Conservation (phyloP, 129 eudicot species). For the Sambucus nigra region DNA sequence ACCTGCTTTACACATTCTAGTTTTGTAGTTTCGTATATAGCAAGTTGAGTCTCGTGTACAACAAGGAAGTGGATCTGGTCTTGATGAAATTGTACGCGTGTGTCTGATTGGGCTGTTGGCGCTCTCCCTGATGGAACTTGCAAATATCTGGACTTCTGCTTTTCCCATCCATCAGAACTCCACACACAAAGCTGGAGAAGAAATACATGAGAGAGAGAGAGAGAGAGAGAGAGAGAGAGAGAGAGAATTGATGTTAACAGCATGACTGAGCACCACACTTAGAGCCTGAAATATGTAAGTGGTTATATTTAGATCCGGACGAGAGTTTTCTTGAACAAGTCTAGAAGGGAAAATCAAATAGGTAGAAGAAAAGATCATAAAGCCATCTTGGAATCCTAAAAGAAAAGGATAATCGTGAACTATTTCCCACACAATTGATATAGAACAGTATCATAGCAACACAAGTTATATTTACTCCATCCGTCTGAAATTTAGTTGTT, state of each 20-base stretch:
- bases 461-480: too few species aligned
- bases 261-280: not conserved
- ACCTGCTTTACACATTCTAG: conserved; percentile 85
- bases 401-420: too few species aligned
- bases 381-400: too few species aligned
- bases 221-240: not conserved
- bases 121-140: conserved; percentile 66
- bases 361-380: too few species aligned
- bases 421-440: too few species aligned
- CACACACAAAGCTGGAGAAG: conserved; percentile 68
- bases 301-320: too few species aligned
- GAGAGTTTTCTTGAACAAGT: too few species aligned
- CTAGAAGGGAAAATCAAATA: too few species aligned
- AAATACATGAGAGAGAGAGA: not conserved
- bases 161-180: conserved; percentile 90
- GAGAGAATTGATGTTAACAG: not conserved
- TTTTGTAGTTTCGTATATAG: conserved; percentile 72
- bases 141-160: conserved; percentile 51
- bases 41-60: conserved; percentile 86
- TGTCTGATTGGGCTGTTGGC: conserved; percentile 52
- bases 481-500: too few species aligned
- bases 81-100: conserved; percentile 89
- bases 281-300: not conserved
- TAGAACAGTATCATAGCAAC: too few species aligned
- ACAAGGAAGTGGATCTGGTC: conserved; percentile 79